Percentiles rank a stretch among this genome's conserved stretches.
These are phyloP conservation scores for Boletus sp. DNA, from an alignment of 768 basidiomycete species.

Conservation along the genomic window DNA sequence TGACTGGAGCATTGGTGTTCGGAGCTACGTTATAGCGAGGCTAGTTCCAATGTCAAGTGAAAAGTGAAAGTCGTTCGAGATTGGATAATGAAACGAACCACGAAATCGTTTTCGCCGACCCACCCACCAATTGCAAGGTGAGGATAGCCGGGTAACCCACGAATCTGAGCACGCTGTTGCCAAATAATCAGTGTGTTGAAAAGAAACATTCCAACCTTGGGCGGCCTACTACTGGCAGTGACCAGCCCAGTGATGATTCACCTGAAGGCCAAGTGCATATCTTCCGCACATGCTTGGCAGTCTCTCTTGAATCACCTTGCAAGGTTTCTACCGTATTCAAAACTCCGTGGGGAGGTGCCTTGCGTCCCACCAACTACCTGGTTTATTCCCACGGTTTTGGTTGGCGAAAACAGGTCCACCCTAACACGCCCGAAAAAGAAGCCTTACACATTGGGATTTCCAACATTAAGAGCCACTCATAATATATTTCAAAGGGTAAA, in stretches of 20 bases:
- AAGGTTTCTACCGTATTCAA: too few species aligned
- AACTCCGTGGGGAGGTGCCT: too few species aligned
- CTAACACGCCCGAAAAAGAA: too few species aligned
- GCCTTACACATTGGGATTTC: neutral
- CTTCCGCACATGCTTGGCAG: constrained; percentile 63
- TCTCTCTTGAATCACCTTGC: too few species aligned
- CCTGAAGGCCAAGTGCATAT: constrained; percentile 51
- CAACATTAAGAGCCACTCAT: too few species aligned
- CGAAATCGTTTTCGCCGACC: constrained; percentile 56
- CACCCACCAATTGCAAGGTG: constrained; percentile 51
- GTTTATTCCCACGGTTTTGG: too few species aligned
- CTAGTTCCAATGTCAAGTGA: constrained; percentile 1
- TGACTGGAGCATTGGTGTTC: constrained; percentile 70
- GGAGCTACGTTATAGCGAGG: constrained; percentile 85
- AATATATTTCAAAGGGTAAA: too few species aligned
- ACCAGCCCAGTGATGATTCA: constrained; percentile 24
- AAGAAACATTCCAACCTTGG: neutral
- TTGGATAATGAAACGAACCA: constrained; percentile 32
- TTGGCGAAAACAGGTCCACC: too few species aligned
- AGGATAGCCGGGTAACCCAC: constrained; percentile 39
- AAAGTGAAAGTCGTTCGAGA: neutral
- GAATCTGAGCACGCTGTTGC: constrained; percentile 29
- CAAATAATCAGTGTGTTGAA: neutral
- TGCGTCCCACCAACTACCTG: too few species aligned
- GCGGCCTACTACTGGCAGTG: neutral